Evolutionary conservation across 306 rosid genomes (phyloP), one percentile per base, ranked within the genome.

Genomic region (Dicorynia guianensis): DNA sequence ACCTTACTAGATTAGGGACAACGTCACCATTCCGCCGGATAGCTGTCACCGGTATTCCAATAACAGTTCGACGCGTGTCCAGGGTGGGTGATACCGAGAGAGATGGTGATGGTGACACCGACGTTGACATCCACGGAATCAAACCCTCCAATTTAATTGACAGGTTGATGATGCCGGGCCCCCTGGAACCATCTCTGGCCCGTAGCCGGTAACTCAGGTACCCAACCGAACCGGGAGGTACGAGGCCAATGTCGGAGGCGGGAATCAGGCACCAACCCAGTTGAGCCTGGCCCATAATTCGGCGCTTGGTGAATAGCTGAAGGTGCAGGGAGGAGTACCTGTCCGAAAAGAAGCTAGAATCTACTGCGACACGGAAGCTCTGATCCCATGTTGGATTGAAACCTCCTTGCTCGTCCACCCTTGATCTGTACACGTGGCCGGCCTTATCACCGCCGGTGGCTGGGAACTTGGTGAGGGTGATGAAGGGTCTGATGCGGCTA

Each of bases 201-300:
- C 92, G 80, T 20, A 89, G 69, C 69, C 95, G 88, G 85, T 87
- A 87, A 74, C 90, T 89, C 68, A 89, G 56, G 82, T 64, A 40
- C 11, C 83, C 79, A 7, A 76, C 66, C 3, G 84, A 67, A 7
- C 84, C 72, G 0, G 67, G 55, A 38, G 81, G 73, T 5, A 75
- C 76, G 58, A 76, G 39, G 57, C 82, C 82, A 20, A 89, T 74
- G 77, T 89, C 92, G 0, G 75, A 15, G 50, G 83, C 80, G 5
- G 89, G 83, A 67, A 89, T 82, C 49, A 79, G 84, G 50, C 90
- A 89, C 83, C 79, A 87, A 3, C 90, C 95, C 5, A 89, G 69
- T 4, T 71, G 76, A 5, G 61, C 67, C 70, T 66, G 80, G 15
- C 95, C 90, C 69, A 62, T 8, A 1, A 87, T 30, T n/a, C 77